Evolutionary conservation across 129 eudicot genomes (phyloP).

Genomic region (Chrysanthemum makinoi): DNA sequence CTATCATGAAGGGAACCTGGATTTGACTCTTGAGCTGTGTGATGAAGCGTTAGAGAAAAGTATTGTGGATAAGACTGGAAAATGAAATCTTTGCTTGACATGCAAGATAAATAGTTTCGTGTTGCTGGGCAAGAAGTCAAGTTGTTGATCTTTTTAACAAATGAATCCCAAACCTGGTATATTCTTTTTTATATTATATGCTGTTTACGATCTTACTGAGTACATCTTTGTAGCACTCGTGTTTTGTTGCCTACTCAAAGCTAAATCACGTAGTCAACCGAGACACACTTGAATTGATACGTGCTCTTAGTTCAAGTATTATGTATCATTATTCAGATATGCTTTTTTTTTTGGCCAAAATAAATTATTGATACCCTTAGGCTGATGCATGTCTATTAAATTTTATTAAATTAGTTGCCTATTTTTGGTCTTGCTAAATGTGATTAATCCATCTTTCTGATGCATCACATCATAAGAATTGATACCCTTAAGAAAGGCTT

Average conservation of each 20-base stretch:
- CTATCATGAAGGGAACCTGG: slow-evolving; percentile 70
- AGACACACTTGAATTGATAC: slow-evolving; percentile 6
- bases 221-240: not conserved
- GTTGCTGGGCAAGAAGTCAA: slow-evolving; percentile 21
- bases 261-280: not conserved
- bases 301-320: not conserved
- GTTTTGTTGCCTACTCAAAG: not conserved
- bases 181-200: slow-evolving; percentile 7
- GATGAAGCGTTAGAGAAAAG: slow-evolving; percentile 73
- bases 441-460: not conserved
- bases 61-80: slow-evolving; percentile 37
- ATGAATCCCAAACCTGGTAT: slow-evolving; percentile 14
- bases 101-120: slow-evolving; percentile 19
- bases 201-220: slow-evolving; percentile 12
- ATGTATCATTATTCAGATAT: not conserved
- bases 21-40: slow-evolving; percentile 71
- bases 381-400: no score
- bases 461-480: not conserved
- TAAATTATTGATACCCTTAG: not conserved
- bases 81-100: slow-evolving; percentile 26
- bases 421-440: not conserved
- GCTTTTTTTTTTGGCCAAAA: no score
- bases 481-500: not conserved
- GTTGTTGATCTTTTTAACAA: slow-evolving; percentile 16
- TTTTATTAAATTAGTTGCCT: not conserved